Evolutionary conservation across 2,329 filamentous ascomycete species (phyloP), one percentile per base, ranked within the genome.

Genomic region (Pezicula neosporulosa): DNA sequence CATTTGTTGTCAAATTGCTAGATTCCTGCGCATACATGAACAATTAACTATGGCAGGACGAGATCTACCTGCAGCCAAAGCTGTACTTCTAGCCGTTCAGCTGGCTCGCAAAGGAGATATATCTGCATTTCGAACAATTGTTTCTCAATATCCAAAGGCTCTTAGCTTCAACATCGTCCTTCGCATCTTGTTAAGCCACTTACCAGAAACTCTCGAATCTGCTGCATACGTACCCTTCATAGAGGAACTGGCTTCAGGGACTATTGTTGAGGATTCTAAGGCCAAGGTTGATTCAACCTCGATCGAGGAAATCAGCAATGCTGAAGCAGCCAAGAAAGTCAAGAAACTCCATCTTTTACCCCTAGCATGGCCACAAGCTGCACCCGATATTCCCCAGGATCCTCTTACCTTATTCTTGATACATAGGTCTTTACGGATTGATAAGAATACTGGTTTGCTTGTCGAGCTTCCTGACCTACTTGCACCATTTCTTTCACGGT

Each of bases 121-220:
- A 60, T 67, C 77, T 59, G 77, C 78, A 57, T 72, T 94, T 53
- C 76, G 79, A 51, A 74, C 73, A 48, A 73, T 94, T 55, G 77
- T 82, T 48, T 73, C 78, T 19, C 72, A 75, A 37, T 73, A 87
- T 59, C 69, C 71, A 48, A 72, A 78, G 49, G 76, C 85, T 36
- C 73, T 94, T 49, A 75, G 78, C 27, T 77, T 80, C 42, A 82
- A 87, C 51, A 72, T 90, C 13, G 66, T 89, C 21, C 75, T 94
- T 52, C 83, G 86, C 42, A 83, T 94, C 48, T 71, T 95, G 19
- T 77, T 95, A 43, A 89, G 86, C 18, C 89, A 86, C 64, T 76
- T 95, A 1, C 90, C 90, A 24, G 89, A 93, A 68, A 85, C 80
- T 41, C 64, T 83, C 5, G 79, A 80, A 5, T 83, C 89, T 5